These are phyloP conservation scores for Phytophthora agathidicida DNA, from an alignment of 352 stramenopile genomes.

Conservation along the genomic window DNA sequence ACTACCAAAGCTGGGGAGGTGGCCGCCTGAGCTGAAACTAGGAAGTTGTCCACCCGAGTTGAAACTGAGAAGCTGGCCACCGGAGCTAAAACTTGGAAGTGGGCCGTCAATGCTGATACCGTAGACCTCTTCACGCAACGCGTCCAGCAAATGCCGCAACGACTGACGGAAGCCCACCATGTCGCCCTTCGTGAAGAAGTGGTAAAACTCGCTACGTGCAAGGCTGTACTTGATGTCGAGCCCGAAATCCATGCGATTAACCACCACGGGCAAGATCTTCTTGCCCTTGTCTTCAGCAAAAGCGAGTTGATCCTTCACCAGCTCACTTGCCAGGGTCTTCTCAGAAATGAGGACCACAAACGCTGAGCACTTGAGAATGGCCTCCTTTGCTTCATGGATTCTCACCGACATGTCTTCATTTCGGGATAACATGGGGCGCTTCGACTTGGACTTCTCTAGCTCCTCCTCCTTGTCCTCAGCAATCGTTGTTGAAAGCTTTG, in stretches of 20 bases:
- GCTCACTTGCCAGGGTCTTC: conserved; percentile 72
- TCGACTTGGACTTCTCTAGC: conserved; percentile 6
- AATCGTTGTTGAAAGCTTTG: conserved; percentile 29
- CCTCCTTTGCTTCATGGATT: conserved; percentile 84
- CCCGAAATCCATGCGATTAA: conserved; percentile 67
- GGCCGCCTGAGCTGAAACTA: not conserved
- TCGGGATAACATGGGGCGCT: conserved; percentile 7
- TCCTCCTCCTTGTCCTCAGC: conserved; percentile 38
- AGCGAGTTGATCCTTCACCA: conserved; percentile 80
- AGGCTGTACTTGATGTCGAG: conserved; percentile 86
- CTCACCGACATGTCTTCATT: conserved; percentile 69
- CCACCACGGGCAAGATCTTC: conserved; percentile 75
- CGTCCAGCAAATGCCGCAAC: conserved; percentile 57
- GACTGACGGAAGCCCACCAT: conserved; percentile 80
- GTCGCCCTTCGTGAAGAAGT: conserved; percentile 82
- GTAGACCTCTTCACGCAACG: conserved; percentile 72
- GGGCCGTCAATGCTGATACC: conserved; percentile 51
- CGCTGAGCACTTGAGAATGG: conserved; percentile 81
- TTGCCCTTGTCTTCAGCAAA: conserved; percentile 89
- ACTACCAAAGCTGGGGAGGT: not conserved
- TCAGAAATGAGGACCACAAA: conserved; percentile 80
- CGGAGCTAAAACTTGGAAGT: conserved; percentile 9
- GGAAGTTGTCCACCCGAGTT: not conserved
- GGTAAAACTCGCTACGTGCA: conserved; percentile 76
- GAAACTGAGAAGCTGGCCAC: conserved; percentile 8